Evolutionary conservation across 2,329 filamentous ascomycete genomes (phyloP).

Genomic region (Botryotinia convoluta): DNA sequence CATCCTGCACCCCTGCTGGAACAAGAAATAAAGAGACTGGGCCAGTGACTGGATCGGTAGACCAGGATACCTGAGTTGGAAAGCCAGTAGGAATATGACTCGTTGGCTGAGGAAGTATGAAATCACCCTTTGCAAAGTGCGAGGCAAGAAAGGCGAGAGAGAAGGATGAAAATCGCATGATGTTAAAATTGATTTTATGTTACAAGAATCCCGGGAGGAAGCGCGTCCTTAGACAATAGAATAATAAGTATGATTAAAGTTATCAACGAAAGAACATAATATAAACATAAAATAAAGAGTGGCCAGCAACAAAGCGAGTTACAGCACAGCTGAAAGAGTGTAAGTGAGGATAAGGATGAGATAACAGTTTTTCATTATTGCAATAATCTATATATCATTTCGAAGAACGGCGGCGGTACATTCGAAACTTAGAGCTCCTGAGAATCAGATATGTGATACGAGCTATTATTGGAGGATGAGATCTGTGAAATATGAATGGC

Average conservation of each 20-base stretch:
- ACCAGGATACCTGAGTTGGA: neutral
- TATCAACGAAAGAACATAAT: neutral
- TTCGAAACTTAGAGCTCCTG: conserved; percentile 5
- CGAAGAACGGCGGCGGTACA: neutral
- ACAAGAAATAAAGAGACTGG: conserved; percentile 15
- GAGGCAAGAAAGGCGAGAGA: neutral
- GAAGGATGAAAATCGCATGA: neutral
- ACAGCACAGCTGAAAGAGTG: neutral
- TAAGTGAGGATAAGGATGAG: neutral
- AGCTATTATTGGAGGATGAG: neutral
- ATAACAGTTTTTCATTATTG: neutral
- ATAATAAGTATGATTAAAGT: too few relatives aligned
- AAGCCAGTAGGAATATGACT: neutral
- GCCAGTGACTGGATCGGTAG: neutral
- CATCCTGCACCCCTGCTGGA: neutral
- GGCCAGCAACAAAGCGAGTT: neutral
- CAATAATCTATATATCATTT: neutral
- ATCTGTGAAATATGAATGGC: neutral
- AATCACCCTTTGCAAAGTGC: neutral
- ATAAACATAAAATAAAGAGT: neutral
- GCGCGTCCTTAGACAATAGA: neutral
- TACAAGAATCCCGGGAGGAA: neutral
- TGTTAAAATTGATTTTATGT: neutral
- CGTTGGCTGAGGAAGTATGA: neutral
- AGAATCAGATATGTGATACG: neutral